These are phyloP conservation scores for Neurospora pannonica DNA, from an alignment of 495 filamentous ascomycete species.

Conservation along the genomic window DNA sequence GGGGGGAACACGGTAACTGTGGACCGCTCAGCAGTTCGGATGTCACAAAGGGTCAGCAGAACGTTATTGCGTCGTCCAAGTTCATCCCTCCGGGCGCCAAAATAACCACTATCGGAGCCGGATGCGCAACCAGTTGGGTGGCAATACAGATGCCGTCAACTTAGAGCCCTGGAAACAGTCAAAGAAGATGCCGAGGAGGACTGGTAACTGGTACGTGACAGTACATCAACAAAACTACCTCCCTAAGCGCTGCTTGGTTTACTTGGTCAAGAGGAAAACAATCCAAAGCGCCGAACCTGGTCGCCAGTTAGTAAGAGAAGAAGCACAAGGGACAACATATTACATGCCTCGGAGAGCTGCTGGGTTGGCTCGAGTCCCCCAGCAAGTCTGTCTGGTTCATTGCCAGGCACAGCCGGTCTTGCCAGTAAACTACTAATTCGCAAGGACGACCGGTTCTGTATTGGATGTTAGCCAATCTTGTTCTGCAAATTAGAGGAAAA, in stretches of 20 bases:
- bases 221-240: background rate
- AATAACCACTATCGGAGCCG: slow-evolving; percentile 58
- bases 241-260: background rate
- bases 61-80: slow-evolving; percentile 45
- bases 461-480: slow-evolving; percentile 13
- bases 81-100: slow-evolving; percentile 32
- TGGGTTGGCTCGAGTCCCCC: slow-evolving; percentile 56
- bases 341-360: slow-evolving; percentile 47
- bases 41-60: slow-evolving; percentile 56
- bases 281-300: slow-evolving; percentile 41
- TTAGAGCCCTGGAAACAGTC: background rate
- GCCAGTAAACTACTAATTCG: slow-evolving; percentile 27
- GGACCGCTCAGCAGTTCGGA: slow-evolving; percentile 53
- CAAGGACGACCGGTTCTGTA: slow-evolving; percentile 25
- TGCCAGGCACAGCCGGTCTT: slow-evolving; percentile 20
- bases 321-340: background rate
- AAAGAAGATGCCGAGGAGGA: background rate
- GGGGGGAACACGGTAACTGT: slow-evolving; percentile 97
- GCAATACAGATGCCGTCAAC: slow-evolving; percentile 26
- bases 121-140: slow-evolving; percentile 85
- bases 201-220: background rate
- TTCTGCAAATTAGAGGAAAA: background rate
- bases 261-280: slow-evolving; percentile 32
- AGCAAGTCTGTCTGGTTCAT: slow-evolving; percentile 13
- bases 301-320: slow-evolving; percentile 8